These are phyloP conservation scores for Puya raimondii DNA, from an alignment of 176 grass and related monocot species.

Conservation along the genomic window DNA sequence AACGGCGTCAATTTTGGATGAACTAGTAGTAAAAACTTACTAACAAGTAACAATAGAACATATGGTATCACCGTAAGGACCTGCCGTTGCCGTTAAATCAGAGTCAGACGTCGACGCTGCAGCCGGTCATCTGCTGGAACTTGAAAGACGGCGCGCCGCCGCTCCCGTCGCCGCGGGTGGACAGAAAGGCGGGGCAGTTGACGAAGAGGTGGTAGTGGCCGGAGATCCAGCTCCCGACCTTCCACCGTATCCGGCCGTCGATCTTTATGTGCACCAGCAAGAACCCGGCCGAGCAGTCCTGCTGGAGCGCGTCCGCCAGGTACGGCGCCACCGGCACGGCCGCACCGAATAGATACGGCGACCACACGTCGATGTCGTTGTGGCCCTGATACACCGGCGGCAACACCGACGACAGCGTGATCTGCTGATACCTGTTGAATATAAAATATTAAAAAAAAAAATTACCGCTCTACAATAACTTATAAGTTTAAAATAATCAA, in stretches of 20 bases:
- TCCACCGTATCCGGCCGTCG: conserved; percentile 69
- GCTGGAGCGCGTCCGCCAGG: conserved; percentile 29
- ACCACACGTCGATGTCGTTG: conserved; percentile 78
- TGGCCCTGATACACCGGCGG: conserved; percentile 58
- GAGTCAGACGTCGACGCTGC: conserved; percentile 56
- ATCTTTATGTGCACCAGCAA: conserved; percentile 48
- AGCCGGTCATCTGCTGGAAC: conserved; percentile 43
- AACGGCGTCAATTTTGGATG: too few relatives aligned
- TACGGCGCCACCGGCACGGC: conserved; percentile 53
- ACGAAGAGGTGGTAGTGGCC: conserved; percentile 60
- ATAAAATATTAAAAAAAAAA: too few relatives aligned
- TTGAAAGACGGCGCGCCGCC: conserved; percentile 15
- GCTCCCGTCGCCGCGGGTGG: conserved; percentile 1
- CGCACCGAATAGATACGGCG: conserved; percentile 38
- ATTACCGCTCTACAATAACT: too few relatives aligned
- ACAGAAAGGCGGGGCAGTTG: conserved; percentile 74
- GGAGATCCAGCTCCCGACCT: conserved; percentile 71
- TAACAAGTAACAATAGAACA: too few relatives aligned
- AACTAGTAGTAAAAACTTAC: too few relatives aligned
- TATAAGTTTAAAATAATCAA: too few relatives aligned
- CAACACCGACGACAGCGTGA: conserved; percentile 29
- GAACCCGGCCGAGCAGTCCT: conserved; percentile 30
- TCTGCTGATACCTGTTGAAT: conserved; percentile 35
- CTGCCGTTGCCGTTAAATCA: too few relatives aligned
- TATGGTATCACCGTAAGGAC: too few relatives aligned